These are phyloP conservation scores for Amylostereum chailletii DNA, from an alignment of 1,284 basidiomycete genomes.

Conservation along the genomic window DNA sequence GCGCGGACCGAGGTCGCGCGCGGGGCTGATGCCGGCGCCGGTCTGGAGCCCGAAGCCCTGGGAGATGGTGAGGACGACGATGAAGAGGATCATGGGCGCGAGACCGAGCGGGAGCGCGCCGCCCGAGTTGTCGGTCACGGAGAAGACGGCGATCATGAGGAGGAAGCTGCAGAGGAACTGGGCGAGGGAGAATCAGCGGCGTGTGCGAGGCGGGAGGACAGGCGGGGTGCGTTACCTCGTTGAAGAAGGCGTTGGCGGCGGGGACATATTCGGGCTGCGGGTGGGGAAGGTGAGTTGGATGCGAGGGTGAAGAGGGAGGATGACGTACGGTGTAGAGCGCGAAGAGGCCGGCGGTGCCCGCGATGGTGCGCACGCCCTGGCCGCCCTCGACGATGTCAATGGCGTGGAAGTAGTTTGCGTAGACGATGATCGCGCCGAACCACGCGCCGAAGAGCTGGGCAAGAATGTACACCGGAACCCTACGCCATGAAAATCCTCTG, in stretches of 20 bases:
- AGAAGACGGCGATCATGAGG: constrained; percentile 38
- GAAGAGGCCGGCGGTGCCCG: constrained; percentile 61
- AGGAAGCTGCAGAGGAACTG: constrained; percentile 53
- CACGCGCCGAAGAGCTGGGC: constrained; percentile 68
- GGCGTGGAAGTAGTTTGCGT: constrained; percentile 71
- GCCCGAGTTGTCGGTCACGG: constrained; percentile 38
- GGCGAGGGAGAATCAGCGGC: constrained; percentile 1
- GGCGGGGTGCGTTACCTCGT: constrained; percentile 28
- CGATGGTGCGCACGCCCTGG: constrained; percentile 47
- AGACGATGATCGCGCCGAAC: constrained; percentile 58
- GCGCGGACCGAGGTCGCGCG: constrained; percentile 55
- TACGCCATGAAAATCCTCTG: constrained; percentile 71
- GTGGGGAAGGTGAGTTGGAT: constrained; percentile 1
- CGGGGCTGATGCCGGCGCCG: constrained; percentile 55
- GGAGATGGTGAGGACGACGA: constrained; percentile 46
- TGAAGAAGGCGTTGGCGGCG: constrained; percentile 49
- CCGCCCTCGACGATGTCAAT: constrained; percentile 68
- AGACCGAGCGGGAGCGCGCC: constrained; percentile 38
- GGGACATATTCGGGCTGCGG: constrained; percentile 49
- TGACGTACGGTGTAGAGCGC: constrained; percentile 58
- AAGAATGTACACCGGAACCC: constrained; percentile 65
- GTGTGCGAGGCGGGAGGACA: constrained; percentile 7
- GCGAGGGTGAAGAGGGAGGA: neutral
- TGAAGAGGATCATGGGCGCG: constrained; percentile 45
- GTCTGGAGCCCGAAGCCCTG: constrained; percentile 51